Base-by-base conservation (phyloP, 805 yeast species). In the Lipomyces spencermartinsiae region DNA sequence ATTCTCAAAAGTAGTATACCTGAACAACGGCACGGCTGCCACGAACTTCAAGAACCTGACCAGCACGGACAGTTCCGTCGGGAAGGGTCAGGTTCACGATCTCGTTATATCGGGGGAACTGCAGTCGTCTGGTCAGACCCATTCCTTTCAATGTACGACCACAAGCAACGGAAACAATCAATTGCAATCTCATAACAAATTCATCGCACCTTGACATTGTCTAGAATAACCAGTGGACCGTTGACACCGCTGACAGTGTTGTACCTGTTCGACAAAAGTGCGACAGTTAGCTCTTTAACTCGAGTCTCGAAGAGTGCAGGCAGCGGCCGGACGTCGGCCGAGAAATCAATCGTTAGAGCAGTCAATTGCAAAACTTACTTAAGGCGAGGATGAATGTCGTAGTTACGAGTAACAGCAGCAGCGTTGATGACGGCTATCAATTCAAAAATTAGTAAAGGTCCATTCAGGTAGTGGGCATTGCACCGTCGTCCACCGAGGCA, bases 171-270 rank as follows among this genome's bases (percentile, higher is more conserved):
- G 29, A 49, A 39, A 49, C 22, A 53, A 25, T 53, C 56, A 25
- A 53, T 31, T 22, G 31, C 56, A 19, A 53, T 16, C 7, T 8
- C 22, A 43, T 37, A 43, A 8, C 19, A 43, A 22, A 53, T 4
- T 16, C 29, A 7, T 22, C 63, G 29, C 54, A 65, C 73, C 71
- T 90, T 91, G 76, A 91, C 95, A 72, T 91, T 89, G 78, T 91
- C 94, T 74, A 91, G 82, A 74, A 91, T 93, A 70, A 95, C 99
- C 79, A 95, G 86, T 4, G 99, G 99, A 71, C 99, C 99, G 80
- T 96, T 95, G 76, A 95, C 97, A 80, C 98, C 98, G 64, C 94
- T 94, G 70, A 95, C 99, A 37, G 99, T 95, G 84, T 95, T 95
- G 82, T 95, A 95, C 76, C 89, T 90, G 75, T 91, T 79, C 53